Conservation (phyloP, 108 stramenopile genomes). For the Nitzschia sp. region DNA sequence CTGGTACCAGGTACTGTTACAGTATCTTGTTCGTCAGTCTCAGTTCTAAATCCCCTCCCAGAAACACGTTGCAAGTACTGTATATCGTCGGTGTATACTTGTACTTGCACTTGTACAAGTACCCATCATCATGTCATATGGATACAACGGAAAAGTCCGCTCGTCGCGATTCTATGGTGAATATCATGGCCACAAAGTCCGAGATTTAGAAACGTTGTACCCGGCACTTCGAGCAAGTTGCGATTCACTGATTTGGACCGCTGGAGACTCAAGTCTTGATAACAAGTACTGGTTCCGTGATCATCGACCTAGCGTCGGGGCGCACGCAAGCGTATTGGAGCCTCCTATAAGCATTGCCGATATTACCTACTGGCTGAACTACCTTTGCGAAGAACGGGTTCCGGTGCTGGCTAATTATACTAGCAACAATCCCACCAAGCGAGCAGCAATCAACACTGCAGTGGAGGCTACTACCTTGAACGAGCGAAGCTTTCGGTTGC, state of each 20-base stretch:
- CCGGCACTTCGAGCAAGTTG: conserved; percentile 49
- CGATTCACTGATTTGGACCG: conserved; percentile 48
- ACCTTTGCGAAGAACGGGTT: background rate
- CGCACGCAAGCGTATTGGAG: conserved; percentile 41
- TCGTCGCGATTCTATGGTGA: conserved; percentile 57
- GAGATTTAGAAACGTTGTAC: conserved; percentile 54
- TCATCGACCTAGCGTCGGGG: conserved; percentile 55
- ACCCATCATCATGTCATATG: no score
- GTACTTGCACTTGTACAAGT: no score
- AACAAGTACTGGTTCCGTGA: conserved; percentile 85
- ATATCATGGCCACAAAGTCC: conserved; percentile 73
- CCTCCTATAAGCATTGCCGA: conserved; percentile 66
- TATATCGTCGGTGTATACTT: no score
- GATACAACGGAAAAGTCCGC: conserved; percentile 40
- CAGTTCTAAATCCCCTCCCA: no score
- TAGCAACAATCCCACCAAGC: background rate
- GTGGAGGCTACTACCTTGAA: conserved; percentile 84
- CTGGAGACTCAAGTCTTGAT: conserved; percentile 70
- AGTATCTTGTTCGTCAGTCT: no score
- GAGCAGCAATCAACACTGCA: conserved; percentile 78
- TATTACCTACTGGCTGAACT: conserved; percentile 85
- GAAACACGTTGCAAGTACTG: no score
- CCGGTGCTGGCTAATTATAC: no score
- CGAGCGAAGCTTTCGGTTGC: conserved; percentile 47
- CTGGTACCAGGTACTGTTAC: no score